Evolutionary conservation across 108 stramenopile genomes (phyloP), one percentile per base, ranked within the genome.

Genomic region (Cyclotella distinguenda): DNA sequence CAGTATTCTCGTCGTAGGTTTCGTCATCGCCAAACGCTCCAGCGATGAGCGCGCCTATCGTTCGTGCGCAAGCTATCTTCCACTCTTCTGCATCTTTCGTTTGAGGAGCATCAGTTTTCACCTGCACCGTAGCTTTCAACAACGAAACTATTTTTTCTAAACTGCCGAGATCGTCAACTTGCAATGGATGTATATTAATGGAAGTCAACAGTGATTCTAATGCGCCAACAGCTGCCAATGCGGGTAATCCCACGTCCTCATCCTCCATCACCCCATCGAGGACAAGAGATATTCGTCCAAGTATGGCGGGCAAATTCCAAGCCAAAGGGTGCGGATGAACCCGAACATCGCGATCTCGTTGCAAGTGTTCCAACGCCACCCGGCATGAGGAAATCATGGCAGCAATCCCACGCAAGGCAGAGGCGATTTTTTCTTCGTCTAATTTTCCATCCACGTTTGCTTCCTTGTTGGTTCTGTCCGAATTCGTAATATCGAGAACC

Each of bases 261-360:
- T 42, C 66, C 35, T 39, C 46, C 22, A 19, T 16, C 4, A 9
- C 16, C 25, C 33, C 43, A 52, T 66, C 39, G 19, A 84, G 45
- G 11, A 74, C 38, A 3, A 35, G 9, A 21, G 65, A 36, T 31
- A 91, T 47, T 10, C 59, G 48, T 49, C 60, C 48, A 9, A 83
- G 15, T n/a, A 77, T 68, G 43, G 49, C 40, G 6, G 61, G 54
- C 19, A 62, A 48, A 47, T 79, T 84, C 26, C 47, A 43, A 28
- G 84, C 58, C 36, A 92, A 51, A 34, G 91, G 91, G 52, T 92
- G 88, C 12, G 91, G 88, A 81, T 86, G 53, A 8, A 89, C 36
- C 25, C 58, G 74, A 42, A 88, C 77, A 54, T 84, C 84, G 48
- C 63, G 15, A 8, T 81, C 52, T 30, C 47, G 61, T 53, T 70